Base-by-base conservation (phyloP, 148 eudicot species). In the Polygonum aviculare region DNA sequence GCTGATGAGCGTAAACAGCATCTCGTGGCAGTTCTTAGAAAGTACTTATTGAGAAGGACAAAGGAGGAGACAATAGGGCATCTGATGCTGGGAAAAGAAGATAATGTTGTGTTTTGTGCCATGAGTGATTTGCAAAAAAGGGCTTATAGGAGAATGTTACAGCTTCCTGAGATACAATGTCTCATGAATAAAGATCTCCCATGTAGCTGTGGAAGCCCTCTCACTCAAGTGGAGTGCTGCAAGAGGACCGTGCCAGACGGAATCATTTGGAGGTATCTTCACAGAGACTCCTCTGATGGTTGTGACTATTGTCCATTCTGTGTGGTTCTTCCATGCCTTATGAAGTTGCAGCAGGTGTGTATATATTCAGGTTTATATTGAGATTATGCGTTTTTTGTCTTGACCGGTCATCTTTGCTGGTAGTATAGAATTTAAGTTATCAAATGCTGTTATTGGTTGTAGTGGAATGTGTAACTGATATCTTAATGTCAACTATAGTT, bases 1-100 rank as follows among this genome's bases (percentile, higher is more conserved):
- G 98, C 98, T 81, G 89, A 95, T 79, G 87, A 87, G 78, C 86
- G 98, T 52, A 92, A 88, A 75, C 88, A 89, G 76, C 98, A 95
- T 79, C 87, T 95, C 26, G 96, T 84, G n/a, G 77, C 83, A 51
- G 90, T 95, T 82, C 86, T 95, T 69, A 80, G 79, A 16, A 88
- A 84, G 69, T 95, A 92, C 77, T 74, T 95, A 36, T 76, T 95
- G 48, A 90, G 98, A 81, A 92, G 98, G 83, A 95, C 98, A 52
- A 95, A 95, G 82, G 97, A 92, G 78, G 98, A 95, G 80, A 95
- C 98, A 2, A 87, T 95, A 72, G 98, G 98, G 75, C 94, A 95
- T 78, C 93, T 95, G 74, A 90, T 95, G 98, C 72, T 89, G 91
- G 98, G 98, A 45, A 95, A 95, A 86, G 98, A 95, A 86, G 98